These are phyloP conservation scores for Lactarius pseudohatsudake DNA, from an alignment of 768 basidiomycete species.

Conservation along the genomic window DNA sequence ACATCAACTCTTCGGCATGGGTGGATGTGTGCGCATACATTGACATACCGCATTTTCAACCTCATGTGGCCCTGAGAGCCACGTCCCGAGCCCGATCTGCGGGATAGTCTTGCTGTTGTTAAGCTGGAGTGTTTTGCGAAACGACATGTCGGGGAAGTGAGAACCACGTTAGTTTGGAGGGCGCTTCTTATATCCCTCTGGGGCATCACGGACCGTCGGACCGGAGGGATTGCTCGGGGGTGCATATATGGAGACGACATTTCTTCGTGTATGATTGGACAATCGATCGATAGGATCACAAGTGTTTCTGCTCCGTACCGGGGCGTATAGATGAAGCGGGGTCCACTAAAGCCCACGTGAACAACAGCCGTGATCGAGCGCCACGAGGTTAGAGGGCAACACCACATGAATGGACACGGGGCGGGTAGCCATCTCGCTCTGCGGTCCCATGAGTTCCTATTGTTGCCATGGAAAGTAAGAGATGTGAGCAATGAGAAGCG, in stretches of 20 bases:
- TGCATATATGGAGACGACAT: too few relatives aligned
- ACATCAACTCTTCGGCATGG: not conserved
- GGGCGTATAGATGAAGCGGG: not conserved
- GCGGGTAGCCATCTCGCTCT: too few relatives aligned
- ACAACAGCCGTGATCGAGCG: not conserved
- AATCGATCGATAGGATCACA: not conserved
- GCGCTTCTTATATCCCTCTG: not conserved
- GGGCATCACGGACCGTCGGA: not conserved
- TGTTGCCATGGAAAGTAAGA: not conserved
- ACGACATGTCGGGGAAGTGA: conserved; percentile 40
- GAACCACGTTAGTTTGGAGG: not conserved
- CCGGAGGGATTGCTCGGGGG: not conserved
- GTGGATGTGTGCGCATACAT: conserved; percentile 1
- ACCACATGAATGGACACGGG: too few relatives aligned
- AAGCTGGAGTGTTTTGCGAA: conserved; percentile 41
- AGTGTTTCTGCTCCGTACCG: not conserved
- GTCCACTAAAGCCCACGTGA: not conserved
- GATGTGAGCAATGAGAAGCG: not conserved
- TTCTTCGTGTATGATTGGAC: too few relatives aligned
- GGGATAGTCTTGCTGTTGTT: conserved; percentile 57
- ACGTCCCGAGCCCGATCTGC: conserved; percentile 81
- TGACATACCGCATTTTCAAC: conserved; percentile 65
- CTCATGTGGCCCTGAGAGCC: conserved; percentile 73
- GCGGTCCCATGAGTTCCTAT: not conserved
- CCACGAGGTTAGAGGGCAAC: too few relatives aligned